Base-by-base conservation (phyloP, 805 yeast species). In the Grigorovia yakushimaensis region DNA sequence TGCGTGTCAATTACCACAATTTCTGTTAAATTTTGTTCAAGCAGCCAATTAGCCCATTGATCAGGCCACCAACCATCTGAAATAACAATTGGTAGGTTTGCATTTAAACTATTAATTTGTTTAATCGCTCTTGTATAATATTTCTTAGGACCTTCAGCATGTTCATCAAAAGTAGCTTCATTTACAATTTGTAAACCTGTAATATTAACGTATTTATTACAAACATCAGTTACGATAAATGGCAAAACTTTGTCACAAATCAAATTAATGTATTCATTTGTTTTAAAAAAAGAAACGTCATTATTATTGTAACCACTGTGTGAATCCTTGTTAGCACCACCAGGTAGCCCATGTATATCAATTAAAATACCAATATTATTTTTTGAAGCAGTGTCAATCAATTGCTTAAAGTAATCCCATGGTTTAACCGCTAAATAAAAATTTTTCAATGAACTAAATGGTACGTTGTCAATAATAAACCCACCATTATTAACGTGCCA, bases 61-160 rank as follows among this genome's bases (percentile, higher is more conserved):
- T 76, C 76, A 5, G 93, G 76, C 81, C 88, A 82, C 98, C 98
- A 93, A 3, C 95, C 95, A 61, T 91, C 98, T 1, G 96, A 86
- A 35, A 91, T 84, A 17, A 84, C 68, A 5, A 91, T 70, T 0
- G 96, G 96, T 33, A 88, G 65, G 2, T 64, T 64, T 1, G 62
- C 43, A 58, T 86, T 83, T 15, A 71, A 68, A 19, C 64, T 60
- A 27, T 91, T 71, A 40, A 91, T 81, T 39, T 73, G 72, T 33
- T 71, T 69, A 36, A 79, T 68, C 0, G 95, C 95, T 18, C 76
- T 73, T 9, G 72, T 57, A 60, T 89, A 89, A 64, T 82, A 91
- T 4, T 63, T 58, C 51, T 73, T 70, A 57, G 82, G 87, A 21
- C 67, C 67, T 35, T 62, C 64, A 9, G 77, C 78, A 10, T 73